These are phyloP conservation scores for Suillus hirtellus DNA, from an alignment of 768 basidiomycete genomes.

Conservation along the genomic window DNA sequence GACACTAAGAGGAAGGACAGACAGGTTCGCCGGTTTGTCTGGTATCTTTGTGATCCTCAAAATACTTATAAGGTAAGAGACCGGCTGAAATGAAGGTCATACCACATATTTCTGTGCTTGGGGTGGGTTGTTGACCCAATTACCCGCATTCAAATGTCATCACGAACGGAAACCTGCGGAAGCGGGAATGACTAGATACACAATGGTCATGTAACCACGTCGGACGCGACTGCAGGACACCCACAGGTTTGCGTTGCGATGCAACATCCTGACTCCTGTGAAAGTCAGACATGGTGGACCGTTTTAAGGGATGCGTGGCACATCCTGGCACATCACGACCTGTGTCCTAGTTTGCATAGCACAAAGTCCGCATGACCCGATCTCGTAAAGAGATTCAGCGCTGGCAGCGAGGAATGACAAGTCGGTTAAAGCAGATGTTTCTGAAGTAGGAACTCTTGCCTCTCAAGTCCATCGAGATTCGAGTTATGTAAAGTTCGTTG, in stretches of 20 bases:
- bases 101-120: background rate
- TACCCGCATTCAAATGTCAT: background rate
- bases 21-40: too few species aligned
- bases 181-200: background rate
- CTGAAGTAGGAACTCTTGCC: background rate
- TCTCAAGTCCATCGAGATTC: background rate
- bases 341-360: background rate
- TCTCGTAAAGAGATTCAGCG: background rate
- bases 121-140: background rate
- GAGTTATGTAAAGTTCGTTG: background rate
- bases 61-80: background rate
- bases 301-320: background rate
- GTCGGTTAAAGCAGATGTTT: background rate
- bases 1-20: slow-evolving; percentile 2
- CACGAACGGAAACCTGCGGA: background rate
- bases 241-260: too few species aligned
- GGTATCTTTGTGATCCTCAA: background rate
- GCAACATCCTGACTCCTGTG: too few species aligned
- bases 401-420: background rate
- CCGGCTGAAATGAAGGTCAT: background rate
- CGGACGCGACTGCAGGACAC: too few species aligned
- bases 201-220: background rate
- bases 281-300: background rate
- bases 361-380: background rate
- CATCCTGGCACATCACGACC: background rate